These are phyloP conservation scores for Coniochaeta sp. DNA, from an alignment of 2,329 filamentous ascomycete genomes.

Conservation along the genomic window DNA sequence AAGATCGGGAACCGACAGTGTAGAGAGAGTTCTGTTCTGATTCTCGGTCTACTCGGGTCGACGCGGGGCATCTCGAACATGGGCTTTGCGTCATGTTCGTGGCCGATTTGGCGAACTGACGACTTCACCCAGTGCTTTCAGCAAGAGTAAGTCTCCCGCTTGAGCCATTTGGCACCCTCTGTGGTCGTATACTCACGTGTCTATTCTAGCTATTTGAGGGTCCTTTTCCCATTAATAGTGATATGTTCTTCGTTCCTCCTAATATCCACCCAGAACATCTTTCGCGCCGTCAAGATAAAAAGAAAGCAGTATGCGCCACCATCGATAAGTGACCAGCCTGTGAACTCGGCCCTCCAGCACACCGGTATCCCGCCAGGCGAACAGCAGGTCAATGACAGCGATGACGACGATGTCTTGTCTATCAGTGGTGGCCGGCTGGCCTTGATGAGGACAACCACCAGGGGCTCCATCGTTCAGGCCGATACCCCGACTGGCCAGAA, in stretches of 20 bases:
- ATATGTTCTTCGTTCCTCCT: constrained; percentile 63
- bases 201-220: constrained; percentile 62
- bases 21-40: neutral
- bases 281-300: constrained; percentile 44
- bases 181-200: neutral
- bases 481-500: constrained; percentile 70
- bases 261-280: constrained; percentile 51
- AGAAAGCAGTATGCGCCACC: constrained; percentile 47
- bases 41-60: neutral
- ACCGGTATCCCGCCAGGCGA: constrained; percentile 45
- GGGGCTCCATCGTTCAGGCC: constrained; percentile 59
- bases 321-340: constrained; percentile 35
- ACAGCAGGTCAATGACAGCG: constrained; percentile 32
- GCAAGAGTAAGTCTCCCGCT: constrained; percentile 49
- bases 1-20: neutral
- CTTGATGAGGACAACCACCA: constrained; percentile 53
- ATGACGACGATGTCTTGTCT: constrained; percentile 53
- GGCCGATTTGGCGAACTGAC: constrained; percentile 55
- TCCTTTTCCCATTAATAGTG: constrained; percentile 68
- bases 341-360: constrained; percentile 31
- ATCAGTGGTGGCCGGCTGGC: constrained; percentile 50
- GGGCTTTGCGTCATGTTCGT: constrained; percentile 46
- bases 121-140: constrained; percentile 58
- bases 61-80: constrained; percentile 18
- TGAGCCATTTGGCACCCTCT: neutral